Evolutionary conservation across 73 alveolate species (phyloP).

Genomic region (Paramecium sexaurelia): DNA sequence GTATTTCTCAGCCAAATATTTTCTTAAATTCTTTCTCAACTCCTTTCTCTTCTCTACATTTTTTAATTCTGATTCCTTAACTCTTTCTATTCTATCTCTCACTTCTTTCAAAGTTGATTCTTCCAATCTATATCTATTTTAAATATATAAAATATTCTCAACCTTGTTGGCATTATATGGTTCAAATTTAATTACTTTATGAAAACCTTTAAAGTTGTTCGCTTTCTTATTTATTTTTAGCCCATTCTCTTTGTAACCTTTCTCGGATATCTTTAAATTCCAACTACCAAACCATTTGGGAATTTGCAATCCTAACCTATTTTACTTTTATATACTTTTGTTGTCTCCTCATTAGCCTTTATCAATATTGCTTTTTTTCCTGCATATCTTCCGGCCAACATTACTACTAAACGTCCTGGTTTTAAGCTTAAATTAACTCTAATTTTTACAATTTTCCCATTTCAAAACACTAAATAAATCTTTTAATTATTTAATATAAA

Average conservation of each 20-base stretch:
- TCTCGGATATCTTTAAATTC: conserved; percentile 82
- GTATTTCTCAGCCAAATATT: conserved; percentile 58
- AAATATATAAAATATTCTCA: background rate
- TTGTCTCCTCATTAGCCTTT: conserved; percentile 82
- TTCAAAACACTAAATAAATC: conserved; percentile 20
- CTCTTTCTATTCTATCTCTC: conserved; percentile 52
- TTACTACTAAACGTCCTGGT: conserved; percentile 86
- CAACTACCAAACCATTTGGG: conserved; percentile 89
- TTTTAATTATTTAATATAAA: conserved; percentile 35
- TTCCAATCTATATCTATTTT: conserved; percentile 25
- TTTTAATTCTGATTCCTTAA: conserved; percentile 44
- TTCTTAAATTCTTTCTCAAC: conserved; percentile 55
- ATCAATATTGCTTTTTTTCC: conserved; percentile 91
- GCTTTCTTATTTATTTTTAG: conserved; percentile 81
- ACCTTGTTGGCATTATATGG: conserved; percentile 89
- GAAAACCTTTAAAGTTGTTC: conserved; percentile 85
- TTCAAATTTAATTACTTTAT: conserved; percentile 82
- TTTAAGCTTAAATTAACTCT: conserved; percentile 63
- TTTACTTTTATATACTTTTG: conserved; percentile 70
- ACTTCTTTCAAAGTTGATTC: conserved; percentile 53
- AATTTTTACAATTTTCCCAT: conserved; percentile 61
- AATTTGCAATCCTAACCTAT: conserved; percentile 75
- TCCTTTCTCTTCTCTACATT: conserved; percentile 34
- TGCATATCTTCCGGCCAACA: conserved; percentile 89
- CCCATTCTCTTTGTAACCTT: conserved; percentile 87